Percentiles rank a stretch among this genome's conserved stretches.
phyloP scores from a whole-genome alignment of 2,329 filamentous ascomycete genomes.

The Claviceps paspali region DNA sequence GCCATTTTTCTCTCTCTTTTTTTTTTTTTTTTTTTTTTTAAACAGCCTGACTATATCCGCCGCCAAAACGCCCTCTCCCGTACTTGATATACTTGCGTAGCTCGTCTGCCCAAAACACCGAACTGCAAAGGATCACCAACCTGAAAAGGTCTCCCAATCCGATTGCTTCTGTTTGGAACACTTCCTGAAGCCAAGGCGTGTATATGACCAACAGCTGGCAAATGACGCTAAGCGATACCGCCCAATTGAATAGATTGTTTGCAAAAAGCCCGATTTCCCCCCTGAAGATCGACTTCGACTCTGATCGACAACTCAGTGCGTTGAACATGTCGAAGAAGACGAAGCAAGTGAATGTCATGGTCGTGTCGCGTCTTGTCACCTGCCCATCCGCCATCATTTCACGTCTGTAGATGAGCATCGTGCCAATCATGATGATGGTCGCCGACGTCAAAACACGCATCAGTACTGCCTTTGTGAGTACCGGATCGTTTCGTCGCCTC shows the following conservation, averaged over 20 bases:
- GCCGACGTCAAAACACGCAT: constrained; percentile 77
- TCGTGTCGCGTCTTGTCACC: constrained; percentile 87
- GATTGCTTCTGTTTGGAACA: constrained; percentile 91
- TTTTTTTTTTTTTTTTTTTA: too few relatives aligned
- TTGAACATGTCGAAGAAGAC: constrained; percentile 99
- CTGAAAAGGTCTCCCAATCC: constrained; percentile 56
- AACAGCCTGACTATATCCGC: constrained; percentile 51
- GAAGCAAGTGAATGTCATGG: constrained; percentile 98
- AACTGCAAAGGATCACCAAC: constrained; percentile 63
- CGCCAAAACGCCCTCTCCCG: constrained; percentile 39
- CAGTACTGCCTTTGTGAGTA: constrained; percentile 74
- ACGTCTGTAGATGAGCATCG: constrained; percentile 75
- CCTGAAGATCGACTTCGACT: constrained; percentile 73
- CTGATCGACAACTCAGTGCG: constrained; percentile 80
- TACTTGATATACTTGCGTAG: constrained; percentile 63
- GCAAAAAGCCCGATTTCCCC: constrained; percentile 73
- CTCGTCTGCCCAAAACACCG: constrained; percentile 93
- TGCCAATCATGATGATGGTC: constrained; percentile 80
- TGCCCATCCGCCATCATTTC: constrained; percentile 77
- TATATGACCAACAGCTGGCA: constrained; percentile 90
- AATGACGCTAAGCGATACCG: constrained; percentile 67
- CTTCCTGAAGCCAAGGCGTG: constrained; percentile 78
- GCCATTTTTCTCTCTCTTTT: too few relatives aligned
- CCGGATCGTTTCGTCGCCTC: constrained; percentile 67
- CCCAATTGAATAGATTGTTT: constrained; percentile 94